phyloP scores from a whole-genome alignment of 768 basidiomycete species.

The Rhodosporidiobolus odoratus region DNA sequence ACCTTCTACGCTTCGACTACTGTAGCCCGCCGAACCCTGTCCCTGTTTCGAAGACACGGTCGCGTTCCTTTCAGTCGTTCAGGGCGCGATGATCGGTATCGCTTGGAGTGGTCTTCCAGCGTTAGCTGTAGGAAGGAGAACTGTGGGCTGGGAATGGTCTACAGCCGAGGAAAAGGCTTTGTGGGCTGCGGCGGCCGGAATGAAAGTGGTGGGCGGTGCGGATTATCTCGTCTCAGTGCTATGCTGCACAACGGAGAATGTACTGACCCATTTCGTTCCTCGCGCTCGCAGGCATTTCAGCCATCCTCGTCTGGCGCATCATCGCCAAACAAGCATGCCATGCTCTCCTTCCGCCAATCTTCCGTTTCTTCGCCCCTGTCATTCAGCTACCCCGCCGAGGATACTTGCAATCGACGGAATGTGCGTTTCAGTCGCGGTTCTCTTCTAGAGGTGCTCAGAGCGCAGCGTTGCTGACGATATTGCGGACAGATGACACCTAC shows the following conservation, averaged over 20 bases:
- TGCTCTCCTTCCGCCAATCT: slow-evolving; percentile 70
- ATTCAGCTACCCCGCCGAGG: slow-evolving; percentile 77
- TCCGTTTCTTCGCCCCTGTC: slow-evolving; percentile 60
- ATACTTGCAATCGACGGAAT: slow-evolving; percentile 72
- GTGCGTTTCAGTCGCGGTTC: slow-evolving; percentile 44
- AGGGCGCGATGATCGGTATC: slow-evolving; percentile 62
- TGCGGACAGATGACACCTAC: slow-evolving; percentile 31
- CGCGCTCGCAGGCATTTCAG: slow-evolving; percentile 59
- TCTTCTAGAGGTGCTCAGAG: neutral
- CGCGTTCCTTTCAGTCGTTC: slow-evolving; percentile 76
- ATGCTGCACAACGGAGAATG: slow-evolving; percentile 44
- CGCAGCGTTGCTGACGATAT: neutral
- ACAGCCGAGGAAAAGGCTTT: slow-evolving; percentile 29
- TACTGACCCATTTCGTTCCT: slow-evolving; percentile 45
- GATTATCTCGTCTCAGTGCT: neutral
- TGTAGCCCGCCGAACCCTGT: slow-evolving; percentile 91
- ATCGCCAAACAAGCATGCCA: slow-evolving; percentile 73
- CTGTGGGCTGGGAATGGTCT: slow-evolving; percentile 20
- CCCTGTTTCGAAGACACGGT: slow-evolving; percentile 98
- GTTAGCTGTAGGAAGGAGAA: slow-evolving; percentile 15
- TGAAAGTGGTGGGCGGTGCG: slow-evolving; percentile 19
- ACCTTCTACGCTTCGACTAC: too few relatives aligned
- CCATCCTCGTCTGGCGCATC: slow-evolving; percentile 83
- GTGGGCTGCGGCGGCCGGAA: slow-evolving; percentile 45
- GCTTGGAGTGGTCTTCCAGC: slow-evolving; percentile 41